Evolutionary conservation across 768 basidiomycete genomes (phyloP), one percentile per base, ranked within the genome.

Genomic region (Trametes elegans): DNA sequence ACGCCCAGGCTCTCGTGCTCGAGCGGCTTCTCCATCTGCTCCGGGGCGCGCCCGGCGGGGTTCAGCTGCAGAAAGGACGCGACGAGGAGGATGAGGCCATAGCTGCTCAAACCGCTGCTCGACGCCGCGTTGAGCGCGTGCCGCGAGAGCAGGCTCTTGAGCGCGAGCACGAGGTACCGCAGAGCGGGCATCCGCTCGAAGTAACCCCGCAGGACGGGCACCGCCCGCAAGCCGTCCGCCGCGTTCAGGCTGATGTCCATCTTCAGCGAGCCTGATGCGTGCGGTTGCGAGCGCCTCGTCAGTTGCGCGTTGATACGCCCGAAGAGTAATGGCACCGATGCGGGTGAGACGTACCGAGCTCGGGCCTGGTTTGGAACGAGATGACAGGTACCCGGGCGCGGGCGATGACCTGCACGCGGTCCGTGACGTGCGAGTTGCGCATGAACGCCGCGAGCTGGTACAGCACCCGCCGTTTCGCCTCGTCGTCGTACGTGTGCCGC

Each of bases 191-290:
- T 72, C 27, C 73, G 68, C 42, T 73, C 64, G 28, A 88, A 67
- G 62, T 83, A 81, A 5, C 66, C 63, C 39, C 80, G 79, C 23
- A 90, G 77, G 31, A 83, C 68, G 1, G 73, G 71, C 0, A 81
- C 74, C 0, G 80, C 82, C 13, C 70, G 71, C 23, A 82, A 63
- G 1, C 87, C 87, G 57, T 81, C 80, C 3, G 69, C 68, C 63
- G 83, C 79, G 63, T 88, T 87, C 58, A 90, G 72, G 31, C 80
- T 82, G 35, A 90, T 79, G 64, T 91, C 87, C 39, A 88, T 77
- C 26, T 76, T 75, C 45, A 87, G 71, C 2, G 77, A 75, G 14
- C 83, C 84, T 85, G 58, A n/a, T n/a, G n/a, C n/a, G n/a, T n/a
- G n/a, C n/a, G n/a, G n/a, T n/a, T n/a, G n/a, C n/a, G n/a, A n/a